Conservation (phyloP, 495 filamentous ascomycete genomes). For the Hypoxylon cercidicola region DNA sequence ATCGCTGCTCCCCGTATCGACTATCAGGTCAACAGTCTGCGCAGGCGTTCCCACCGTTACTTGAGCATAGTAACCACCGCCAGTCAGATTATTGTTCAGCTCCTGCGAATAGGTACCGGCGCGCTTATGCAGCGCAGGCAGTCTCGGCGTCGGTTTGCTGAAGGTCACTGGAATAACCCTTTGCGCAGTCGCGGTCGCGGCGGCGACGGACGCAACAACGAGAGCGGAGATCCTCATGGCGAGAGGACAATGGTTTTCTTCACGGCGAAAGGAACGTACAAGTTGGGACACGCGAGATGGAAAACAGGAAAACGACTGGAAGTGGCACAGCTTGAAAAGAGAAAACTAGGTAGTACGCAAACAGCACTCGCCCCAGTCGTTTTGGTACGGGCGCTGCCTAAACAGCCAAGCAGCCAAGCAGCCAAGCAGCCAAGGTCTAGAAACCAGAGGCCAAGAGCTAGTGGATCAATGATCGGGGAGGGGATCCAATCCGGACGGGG, state of each 20-base stretch:
- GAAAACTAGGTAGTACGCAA: neutral
- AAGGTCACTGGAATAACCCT: constrained; percentile 43
- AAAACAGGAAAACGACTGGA: neutral
- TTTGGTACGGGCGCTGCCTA: too few relatives aligned
- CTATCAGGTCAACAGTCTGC: constrained; percentile 62
- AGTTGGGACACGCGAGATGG: neutral
- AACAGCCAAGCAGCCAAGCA: too few relatives aligned
- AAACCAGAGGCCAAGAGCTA: constrained; percentile 3
- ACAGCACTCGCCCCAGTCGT: neutral
- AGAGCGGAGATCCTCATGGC: constrained; percentile 37
- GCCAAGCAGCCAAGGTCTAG: neutral
- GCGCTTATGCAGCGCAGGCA: constrained; percentile 31
- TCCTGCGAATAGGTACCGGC: constrained; percentile 48
- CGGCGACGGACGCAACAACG: constrained; percentile 18
- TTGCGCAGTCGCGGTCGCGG: constrained; percentile 27
- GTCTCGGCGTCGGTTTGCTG: constrained; percentile 24
- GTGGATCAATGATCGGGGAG: neutral
- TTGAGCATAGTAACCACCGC: constrained; percentile 71
- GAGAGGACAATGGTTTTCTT: neutral
- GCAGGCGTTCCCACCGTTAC: constrained; percentile 75
- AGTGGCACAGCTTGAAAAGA: neutral
- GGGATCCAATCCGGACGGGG: neutral
- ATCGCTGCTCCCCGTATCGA: constrained; percentile 91
- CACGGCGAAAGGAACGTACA: constrained; percentile 2
- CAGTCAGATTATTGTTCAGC: constrained; percentile 59